Evolutionary conservation across 2,329 filamentous ascomycete genomes (phyloP).

Genomic region (Aureobasidium sp.): DNA sequence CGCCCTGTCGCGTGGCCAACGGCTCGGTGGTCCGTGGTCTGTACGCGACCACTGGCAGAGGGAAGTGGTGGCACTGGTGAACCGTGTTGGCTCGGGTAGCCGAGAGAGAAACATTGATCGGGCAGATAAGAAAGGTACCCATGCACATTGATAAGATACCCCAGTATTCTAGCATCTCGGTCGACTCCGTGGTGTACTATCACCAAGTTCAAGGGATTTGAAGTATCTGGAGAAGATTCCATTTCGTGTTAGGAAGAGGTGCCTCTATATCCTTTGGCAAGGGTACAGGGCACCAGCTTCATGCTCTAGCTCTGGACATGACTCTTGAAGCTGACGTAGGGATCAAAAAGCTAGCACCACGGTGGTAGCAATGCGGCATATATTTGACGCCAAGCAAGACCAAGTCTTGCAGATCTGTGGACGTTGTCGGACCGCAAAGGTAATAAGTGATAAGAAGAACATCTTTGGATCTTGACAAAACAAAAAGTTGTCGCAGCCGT

Average conservation of each 20-base stretch:
- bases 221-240: background rate
- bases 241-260: background rate
- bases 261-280: background rate
- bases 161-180: background rate
- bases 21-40: conserved; percentile 1
- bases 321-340: background rate
- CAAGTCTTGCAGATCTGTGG: background rate
- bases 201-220: background rate
- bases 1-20: conserved; percentile 4
- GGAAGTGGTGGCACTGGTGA: background rate
- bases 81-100: background rate
- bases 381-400: background rate
- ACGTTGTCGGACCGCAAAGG: background rate
- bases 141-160: background rate
- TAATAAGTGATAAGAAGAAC: background rate
- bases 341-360: background rate
- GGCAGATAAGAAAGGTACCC: conserved; percentile 3
- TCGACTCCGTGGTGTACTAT: background rate
- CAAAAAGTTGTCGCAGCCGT: conserved; percentile 13
- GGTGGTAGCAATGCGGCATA: background rate
- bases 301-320: background rate
- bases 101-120: background rate
- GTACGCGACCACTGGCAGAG: background rate
- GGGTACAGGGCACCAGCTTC: background rate
- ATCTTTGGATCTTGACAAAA: background rate